These are phyloP conservation scores for Multifurca ochricompacta DNA, from an alignment of 768 basidiomycete genomes.

Conservation along the genomic window DNA sequence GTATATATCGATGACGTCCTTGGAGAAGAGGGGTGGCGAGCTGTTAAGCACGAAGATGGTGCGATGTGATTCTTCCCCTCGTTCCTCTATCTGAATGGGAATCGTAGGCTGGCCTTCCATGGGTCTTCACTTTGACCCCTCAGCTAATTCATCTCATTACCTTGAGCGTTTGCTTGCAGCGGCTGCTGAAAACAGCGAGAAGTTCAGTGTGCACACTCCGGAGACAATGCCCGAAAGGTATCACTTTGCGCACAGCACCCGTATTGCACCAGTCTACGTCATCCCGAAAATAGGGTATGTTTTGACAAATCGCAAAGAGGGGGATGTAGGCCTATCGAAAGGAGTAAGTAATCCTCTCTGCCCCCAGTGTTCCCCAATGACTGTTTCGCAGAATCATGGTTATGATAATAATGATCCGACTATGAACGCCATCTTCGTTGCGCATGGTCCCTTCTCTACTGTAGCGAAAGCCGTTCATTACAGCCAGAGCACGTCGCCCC, in stretches of 20 bases:
- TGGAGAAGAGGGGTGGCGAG: slow-evolving; percentile 49
- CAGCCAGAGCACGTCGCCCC: slow-evolving; percentile 10
- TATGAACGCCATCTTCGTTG: slow-evolving; percentile 89
- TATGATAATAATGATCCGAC: slow-evolving; percentile 72
- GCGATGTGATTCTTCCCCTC: not conserved
- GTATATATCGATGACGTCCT: slow-evolving; percentile 79
- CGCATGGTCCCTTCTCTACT: slow-evolving; percentile 80
- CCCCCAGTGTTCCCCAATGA: not conserved
- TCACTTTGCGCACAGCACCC: slow-evolving; percentile 62
- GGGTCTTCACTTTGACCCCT: slow-evolving; percentile 65
- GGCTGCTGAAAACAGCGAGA: slow-evolving; percentile 45
- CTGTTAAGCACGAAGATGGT: slow-evolving; percentile 70
- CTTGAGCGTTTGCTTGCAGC: slow-evolving; percentile 47
- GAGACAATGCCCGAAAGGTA: slow-evolving; percentile 76
- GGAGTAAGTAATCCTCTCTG: slow-evolving; percentile 44
- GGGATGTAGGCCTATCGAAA: slow-evolving; percentile 56
- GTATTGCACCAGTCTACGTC: slow-evolving; percentile 86
- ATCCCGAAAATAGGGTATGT: slow-evolving; percentile 77
- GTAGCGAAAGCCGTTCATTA: slow-evolving; percentile 54
- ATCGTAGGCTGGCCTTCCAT: slow-evolving; percentile 77
- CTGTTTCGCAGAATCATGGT: slow-evolving; percentile 62
- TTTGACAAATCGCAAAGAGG: slow-evolving; percentile 58
- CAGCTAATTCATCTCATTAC: slow-evolving; percentile 50
- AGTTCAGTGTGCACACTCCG: slow-evolving; percentile 72
- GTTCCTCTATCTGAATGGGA: not conserved